Evolutionary conservation across 1,139 yeast species (phyloP), one percentile per base, ranked within the genome.

Genomic region (Yamadazyma spencermartinsiae): DNA sequence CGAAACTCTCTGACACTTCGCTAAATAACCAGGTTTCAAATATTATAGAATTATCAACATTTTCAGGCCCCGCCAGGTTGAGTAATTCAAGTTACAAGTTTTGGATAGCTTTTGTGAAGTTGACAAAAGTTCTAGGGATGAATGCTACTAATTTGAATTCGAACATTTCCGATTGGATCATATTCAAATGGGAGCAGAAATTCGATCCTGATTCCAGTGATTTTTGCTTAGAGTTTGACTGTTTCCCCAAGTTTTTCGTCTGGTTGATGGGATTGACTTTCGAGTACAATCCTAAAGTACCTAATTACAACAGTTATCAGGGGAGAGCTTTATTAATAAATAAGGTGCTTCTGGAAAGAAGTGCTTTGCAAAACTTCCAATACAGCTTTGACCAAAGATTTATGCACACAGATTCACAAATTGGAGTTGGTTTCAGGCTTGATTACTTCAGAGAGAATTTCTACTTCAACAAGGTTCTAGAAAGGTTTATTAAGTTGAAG

Each of bases 51-150:
- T 55, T 76, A 11, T 61, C 86, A 0, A 82, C 77, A 31, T 62
- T 79, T 1, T 75, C 73, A 50, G 90, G 90, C 0, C 90, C 92
- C 0, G 52, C 57, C 1, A 25, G 41, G 1, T 41, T 81, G 1
- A 63, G 68, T 37, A 61, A 72, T 33, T 76, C 72, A 38, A 64
- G 84, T 6, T 61, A 79, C 33, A 50, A 55, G 13, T 77, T 82
- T 42, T 83, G 90, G 89, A 56, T 65, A 37, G 51, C 68, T 0
- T 46, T 76, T 6, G 55, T 66, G 17, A 56, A 57, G n/a, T 49
- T 75, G 5, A 64, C 72, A 34, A 44, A 45, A 13, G 31, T 36
- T 12, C 25, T 45, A 6, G 50, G 50, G 11, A 13, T 43, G 14
- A 34, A 31, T 17, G 6, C 34, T 4, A 31, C 42, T 4, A 31